phyloP scores from a whole-genome alignment of 352 stramenopile species.

The Phytophthora pluvialis region DNA sequence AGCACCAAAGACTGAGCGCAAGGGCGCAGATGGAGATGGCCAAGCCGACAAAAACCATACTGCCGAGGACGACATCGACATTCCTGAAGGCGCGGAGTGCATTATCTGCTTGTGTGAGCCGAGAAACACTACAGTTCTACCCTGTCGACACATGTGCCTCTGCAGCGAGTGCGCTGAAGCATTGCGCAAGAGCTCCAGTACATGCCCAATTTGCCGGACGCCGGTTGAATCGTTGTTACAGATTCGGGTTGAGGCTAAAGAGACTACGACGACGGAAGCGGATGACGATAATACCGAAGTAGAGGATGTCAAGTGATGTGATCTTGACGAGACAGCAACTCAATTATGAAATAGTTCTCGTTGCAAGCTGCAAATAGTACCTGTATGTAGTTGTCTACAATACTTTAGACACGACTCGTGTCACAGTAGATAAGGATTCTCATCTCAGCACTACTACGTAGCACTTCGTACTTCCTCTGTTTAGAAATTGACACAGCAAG shows the following conservation, averaged over 20 bases:
- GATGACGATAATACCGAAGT: conserved; percentile 32
- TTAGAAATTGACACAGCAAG: too few species aligned
- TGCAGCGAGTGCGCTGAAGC: conserved; percentile 82
- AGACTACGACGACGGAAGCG: conserved; percentile 29
- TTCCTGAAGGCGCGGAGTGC: conserved; percentile 84
- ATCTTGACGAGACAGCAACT: not conserved
- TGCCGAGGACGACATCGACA: conserved; percentile 58
- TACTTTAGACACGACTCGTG: too few species aligned
- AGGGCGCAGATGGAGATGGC: conserved; percentile 26
- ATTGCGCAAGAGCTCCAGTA: conserved; percentile 72
- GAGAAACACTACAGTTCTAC: conserved; percentile 83
- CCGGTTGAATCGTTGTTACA: conserved; percentile 79
- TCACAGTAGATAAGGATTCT: too few species aligned
- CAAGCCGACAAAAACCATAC: conserved; percentile 35
- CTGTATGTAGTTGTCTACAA: too few species aligned
- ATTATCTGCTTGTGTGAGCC: conserved; percentile 88
- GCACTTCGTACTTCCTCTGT: too few species aligned
- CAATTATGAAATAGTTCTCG: conserved; percentile 1
- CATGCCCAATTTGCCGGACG: conserved; percentile 84
- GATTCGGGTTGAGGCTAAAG: conserved; percentile 71
- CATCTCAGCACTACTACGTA: too few species aligned
- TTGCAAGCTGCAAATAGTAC: not conserved
- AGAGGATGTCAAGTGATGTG: conserved; percentile 17
- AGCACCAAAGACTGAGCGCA: conserved; percentile 45
- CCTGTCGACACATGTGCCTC: conserved; percentile 89